Evolutionary conservation across 495 filamentous ascomycete species (phyloP), one percentile per base, ranked within the genome.

Genomic region (Penicillium silybi): DNA sequence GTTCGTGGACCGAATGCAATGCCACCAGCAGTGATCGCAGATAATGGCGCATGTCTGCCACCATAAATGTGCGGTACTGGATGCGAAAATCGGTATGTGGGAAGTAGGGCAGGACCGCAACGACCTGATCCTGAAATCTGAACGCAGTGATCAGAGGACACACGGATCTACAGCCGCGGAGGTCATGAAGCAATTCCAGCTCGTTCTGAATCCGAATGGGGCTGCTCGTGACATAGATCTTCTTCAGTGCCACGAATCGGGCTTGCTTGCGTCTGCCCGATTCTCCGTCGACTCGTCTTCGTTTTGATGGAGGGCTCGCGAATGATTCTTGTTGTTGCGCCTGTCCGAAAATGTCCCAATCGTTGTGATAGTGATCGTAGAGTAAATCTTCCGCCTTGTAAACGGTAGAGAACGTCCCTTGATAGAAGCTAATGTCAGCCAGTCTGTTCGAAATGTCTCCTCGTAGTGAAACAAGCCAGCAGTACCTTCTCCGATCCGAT

Each of bases 371-470:
- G 40, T 79, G 66, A 45, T 95, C 80, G 62, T 97, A 96, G 22
- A 82, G 76, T n/a, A 97, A 72, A 65, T 99, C 95, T 69, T 99
- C 93, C 29, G 93, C 93, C 67, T 97, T 97, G 72, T 97, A 99
- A 0, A 99, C 93, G 10, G 92, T 97, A 0, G 92, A 97, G 62
- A 99, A 99, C 16, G 93, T 99, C 32, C 91, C 89, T 92, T 60
- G 29, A 32, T 50, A 52, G 50, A 44, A 6, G 5, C 4, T 13
- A 53, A 13, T 46, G 48, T 68, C 38, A 58, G 56, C 42, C 4
- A 49, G n/a, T 18, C 10, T 1, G 13, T 10, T 44, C 43, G 40
- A 2, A 32, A 32, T 16, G 6, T 27, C 23, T 44, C 19, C 26
- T 44, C 23, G 6, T 3, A 37, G 5, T 3, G n/a, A 34, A 47